phyloP scores from a whole-genome alignment of 805 yeast genomes.

The Teunomyces tritomae region DNA sequence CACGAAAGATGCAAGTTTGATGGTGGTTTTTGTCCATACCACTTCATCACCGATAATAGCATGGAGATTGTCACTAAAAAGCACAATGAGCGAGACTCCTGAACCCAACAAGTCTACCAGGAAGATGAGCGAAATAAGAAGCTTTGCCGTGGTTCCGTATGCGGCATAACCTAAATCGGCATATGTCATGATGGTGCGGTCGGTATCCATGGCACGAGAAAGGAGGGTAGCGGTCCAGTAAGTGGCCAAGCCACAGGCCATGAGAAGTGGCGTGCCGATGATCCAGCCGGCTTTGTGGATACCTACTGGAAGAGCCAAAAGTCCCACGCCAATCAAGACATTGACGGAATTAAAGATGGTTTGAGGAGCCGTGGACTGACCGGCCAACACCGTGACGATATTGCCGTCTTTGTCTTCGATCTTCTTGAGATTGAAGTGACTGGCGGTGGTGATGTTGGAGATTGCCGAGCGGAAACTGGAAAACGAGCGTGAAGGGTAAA shows the following conservation, averaged over 20 bases:
- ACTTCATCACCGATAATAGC: slow-evolving; percentile 39
- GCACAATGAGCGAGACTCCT: slow-evolving; percentile 52
- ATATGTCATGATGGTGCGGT: slow-evolving; percentile 27
- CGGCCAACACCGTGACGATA: slow-evolving; percentile 53
- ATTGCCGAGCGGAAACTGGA: slow-evolving; percentile 40
- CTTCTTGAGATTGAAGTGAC: slow-evolving; percentile 54
- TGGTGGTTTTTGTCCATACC: slow-evolving; percentile 42
- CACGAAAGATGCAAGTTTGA: slow-evolving; percentile 66
- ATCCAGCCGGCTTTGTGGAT: slow-evolving; percentile 68
- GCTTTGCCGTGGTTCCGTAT: slow-evolving; percentile 55
- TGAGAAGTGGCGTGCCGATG: slow-evolving; percentile 42
- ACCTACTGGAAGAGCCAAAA: slow-evolving; percentile 71
- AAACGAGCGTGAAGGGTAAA: slow-evolving; percentile 41
- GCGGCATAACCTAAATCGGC: slow-evolving; percentile 30
- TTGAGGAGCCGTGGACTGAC: slow-evolving; percentile 65
- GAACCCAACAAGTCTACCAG: slow-evolving; percentile 62
- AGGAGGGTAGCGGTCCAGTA: slow-evolving; percentile 53
- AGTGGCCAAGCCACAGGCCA: slow-evolving; percentile 48
- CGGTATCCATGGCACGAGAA: slow-evolving; percentile 24
- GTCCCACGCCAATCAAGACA: slow-evolving; percentile 72
- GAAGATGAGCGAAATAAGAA: slow-evolving; percentile 62
- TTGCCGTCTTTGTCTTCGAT: slow-evolving; percentile 73
- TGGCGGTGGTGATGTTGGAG: slow-evolving; percentile 39
- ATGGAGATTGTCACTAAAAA: slow-evolving; percentile 60
- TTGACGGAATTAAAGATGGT: slow-evolving; percentile 77